phyloP scores from a whole-genome alignment of 1,139 yeast species.

The Hyphopichia pseudoburtonii region DNA sequence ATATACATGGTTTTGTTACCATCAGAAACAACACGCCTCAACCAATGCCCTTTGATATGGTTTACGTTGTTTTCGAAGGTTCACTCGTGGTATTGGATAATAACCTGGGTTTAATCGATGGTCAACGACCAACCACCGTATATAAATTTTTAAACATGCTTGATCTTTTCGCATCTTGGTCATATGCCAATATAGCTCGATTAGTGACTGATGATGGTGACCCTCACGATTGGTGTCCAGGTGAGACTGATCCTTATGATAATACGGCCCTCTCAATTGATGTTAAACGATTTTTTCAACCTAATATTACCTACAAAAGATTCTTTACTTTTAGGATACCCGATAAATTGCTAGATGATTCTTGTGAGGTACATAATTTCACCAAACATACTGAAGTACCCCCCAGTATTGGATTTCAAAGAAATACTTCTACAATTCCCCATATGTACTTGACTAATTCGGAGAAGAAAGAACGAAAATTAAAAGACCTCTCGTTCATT shows the following conservation, averaged over 20 bases:
- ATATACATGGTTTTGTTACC: slow-evolving; percentile 34
- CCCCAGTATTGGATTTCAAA: slow-evolving; percentile 37
- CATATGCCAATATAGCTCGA: slow-evolving; percentile 46
- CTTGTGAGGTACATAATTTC: slow-evolving; percentile 38
- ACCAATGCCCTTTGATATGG: slow-evolving; percentile 36
- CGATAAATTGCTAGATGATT: slow-evolving; percentile 41
- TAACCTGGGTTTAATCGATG: slow-evolving; percentile 28
- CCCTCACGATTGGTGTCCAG: slow-evolving; percentile 52
- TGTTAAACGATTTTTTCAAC: slow-evolving; percentile 38
- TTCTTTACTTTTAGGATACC: slow-evolving; percentile 45
- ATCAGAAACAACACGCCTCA: slow-evolving; percentile 20
- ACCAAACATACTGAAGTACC: slow-evolving; percentile 39
- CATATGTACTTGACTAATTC: slow-evolving; percentile 22
- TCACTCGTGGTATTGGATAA: slow-evolving; percentile 26
- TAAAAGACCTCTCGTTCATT: slow-evolving; percentile 38
- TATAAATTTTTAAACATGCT: slow-evolving; percentile 44
- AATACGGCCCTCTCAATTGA: slow-evolving; percentile 38
- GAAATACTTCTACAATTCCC: slow-evolving; percentile 17
- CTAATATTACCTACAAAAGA: slow-evolving; percentile 41
- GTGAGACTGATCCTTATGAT: slow-evolving; percentile 47
- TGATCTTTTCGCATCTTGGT: slow-evolving; percentile 49
- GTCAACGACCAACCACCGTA: slow-evolving; percentile 25
- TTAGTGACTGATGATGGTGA: slow-evolving; percentile 47
- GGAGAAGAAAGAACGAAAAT: slow-evolving; percentile 12
- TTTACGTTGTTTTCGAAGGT: slow-evolving; percentile 36